Evolutionary conservation across 768 basidiomycete genomes (phyloP).

Genomic region (Pleurotus eryngii): DNA sequence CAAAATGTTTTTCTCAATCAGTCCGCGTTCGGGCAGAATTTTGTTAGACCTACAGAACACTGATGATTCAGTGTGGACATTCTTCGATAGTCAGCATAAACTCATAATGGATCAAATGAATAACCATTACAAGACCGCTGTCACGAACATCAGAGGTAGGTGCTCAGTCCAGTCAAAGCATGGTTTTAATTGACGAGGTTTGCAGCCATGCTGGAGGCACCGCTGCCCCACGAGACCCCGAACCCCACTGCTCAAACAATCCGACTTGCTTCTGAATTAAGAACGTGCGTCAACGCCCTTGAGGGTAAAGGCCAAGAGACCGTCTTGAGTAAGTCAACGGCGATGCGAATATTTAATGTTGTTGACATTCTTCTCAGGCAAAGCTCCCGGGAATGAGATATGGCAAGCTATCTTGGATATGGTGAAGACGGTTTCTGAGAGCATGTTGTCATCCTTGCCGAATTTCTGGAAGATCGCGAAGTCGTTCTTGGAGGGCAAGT

Average conservation of each 20-base stretch:
- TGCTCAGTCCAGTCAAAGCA: conserved; percentile 9
- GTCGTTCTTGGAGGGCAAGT: conserved; percentile 90
- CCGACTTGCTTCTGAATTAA: conserved; percentile 57
- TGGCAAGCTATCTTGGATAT: conserved; percentile 81
- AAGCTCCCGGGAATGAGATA: conserved; percentile 66
- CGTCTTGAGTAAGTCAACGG: conserved; percentile 46
- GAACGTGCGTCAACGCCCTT: conserved; percentile 52
- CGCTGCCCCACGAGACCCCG: conserved; percentile 25
- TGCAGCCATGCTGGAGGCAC: conserved; percentile 47
- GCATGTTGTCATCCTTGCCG: conserved; percentile 78
- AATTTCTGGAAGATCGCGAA: conserved; percentile 93
- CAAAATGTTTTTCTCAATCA: too few relatives aligned
- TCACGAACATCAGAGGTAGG: conserved; percentile 51
- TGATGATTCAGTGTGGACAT: conserved; percentile 94
- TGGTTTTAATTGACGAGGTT: conserved; percentile 4
- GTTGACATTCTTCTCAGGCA: conserved; percentile 40
- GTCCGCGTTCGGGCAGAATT: conserved; percentile 49
- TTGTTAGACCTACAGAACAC: conserved; percentile 80
- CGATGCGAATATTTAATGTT: not conserved
- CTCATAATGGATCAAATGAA: conserved; percentile 81
- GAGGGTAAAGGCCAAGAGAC: conserved; percentile 63
- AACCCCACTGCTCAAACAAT: conserved; percentile 36
- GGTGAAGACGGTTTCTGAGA: conserved; percentile 86
- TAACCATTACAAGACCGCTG: conserved; percentile 50
- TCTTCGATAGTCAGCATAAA: conserved; percentile 90